Percentiles rank a stretch among this genome's conserved stretches.
Conservation (phyloP, 495 filamentous ascomycete species). For the Penicillium alfredii region DNA sequence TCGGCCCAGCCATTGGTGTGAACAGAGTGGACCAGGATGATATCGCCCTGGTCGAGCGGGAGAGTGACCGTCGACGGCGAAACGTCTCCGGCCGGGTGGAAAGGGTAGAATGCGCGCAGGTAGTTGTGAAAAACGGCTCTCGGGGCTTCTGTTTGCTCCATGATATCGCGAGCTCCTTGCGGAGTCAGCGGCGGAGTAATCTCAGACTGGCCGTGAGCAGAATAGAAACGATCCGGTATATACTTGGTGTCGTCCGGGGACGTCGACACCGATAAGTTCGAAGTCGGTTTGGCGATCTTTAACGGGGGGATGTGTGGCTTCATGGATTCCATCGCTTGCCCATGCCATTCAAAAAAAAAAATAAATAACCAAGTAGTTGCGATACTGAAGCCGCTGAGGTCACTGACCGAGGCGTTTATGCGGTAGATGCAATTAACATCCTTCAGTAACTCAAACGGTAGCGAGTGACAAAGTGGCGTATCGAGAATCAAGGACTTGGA, state of each 20-base stretch:
- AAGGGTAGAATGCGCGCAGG: constrained; percentile 91
- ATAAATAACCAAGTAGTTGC: too few relatives aligned
- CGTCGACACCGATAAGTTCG: constrained; percentile 39
- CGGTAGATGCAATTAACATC: constrained; percentile 30
- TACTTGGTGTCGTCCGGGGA: constrained; percentile 22
- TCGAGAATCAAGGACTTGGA: constrained; percentile 9
- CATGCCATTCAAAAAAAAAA: too few relatives aligned
- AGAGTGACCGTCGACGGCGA: constrained; percentile 75
- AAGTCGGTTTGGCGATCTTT: constrained; percentile 59
- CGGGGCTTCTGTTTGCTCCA: constrained; percentile 40
- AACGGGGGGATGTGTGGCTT: constrained; percentile 63
- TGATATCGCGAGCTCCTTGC: constrained; percentile 52
- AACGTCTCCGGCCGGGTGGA: constrained; percentile 70
- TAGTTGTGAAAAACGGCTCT: constrained; percentile 85
- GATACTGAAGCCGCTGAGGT: constrained; percentile 27
- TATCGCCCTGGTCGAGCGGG: constrained; percentile 80
- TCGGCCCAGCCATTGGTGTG: constrained; percentile 99
- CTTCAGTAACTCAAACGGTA: constrained; percentile 11
- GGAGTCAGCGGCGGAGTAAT: constrained; percentile 74
- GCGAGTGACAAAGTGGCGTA: constrained; percentile 10
- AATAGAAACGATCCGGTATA: constrained; percentile 26
- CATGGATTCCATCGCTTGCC: constrained; percentile 35
- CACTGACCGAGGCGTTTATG: constrained; percentile 33
- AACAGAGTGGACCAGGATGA: constrained; percentile 92
- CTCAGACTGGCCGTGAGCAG: constrained; percentile 32